Conservation (phyloP, 768 basidiomycete genomes). For the Boletus coccyginus region DNA sequence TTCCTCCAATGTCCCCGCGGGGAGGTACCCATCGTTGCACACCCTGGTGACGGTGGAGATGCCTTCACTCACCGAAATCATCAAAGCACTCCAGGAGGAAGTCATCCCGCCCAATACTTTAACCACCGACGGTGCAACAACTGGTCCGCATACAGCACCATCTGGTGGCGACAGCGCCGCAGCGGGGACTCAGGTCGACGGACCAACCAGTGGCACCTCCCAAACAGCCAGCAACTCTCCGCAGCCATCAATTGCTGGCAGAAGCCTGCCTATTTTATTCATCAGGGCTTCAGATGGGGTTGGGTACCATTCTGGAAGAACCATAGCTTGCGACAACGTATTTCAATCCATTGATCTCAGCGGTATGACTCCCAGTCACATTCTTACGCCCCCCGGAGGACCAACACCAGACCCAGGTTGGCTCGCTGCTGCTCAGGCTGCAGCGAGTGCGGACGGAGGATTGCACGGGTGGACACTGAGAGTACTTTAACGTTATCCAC, state of each 20-base stretch:
- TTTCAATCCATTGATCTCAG: slow-evolving; percentile 68
- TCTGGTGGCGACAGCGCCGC: slow-evolving; percentile 20
- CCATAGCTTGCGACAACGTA: slow-evolving; percentile 78
- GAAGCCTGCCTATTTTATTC: slow-evolving; percentile 75
- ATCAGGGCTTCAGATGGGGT: slow-evolving; percentile 82
- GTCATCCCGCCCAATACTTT: slow-evolving; percentile 42
- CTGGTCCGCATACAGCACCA: slow-evolving; percentile 35
- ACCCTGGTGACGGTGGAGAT: slow-evolving; percentile 85
- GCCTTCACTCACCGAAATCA: slow-evolving; percentile 71
- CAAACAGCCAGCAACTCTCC: slow-evolving; percentile 28
- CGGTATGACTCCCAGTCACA: slow-evolving; percentile 42
- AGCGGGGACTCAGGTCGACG: slow-evolving; percentile 30
- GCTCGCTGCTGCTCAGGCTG: slow-evolving; percentile 73
- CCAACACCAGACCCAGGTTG: slow-evolving; percentile 57
- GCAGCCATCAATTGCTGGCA: slow-evolving; percentile 57
- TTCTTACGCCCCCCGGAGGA: slow-evolving; percentile 43
- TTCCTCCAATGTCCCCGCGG: slow-evolving; percentile 27
- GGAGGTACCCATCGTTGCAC: slow-evolving; percentile 63
- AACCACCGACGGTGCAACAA: slow-evolving; percentile 35
- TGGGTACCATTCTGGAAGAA: slow-evolving; percentile 85
- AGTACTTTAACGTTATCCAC: slow-evolving; percentile 54
- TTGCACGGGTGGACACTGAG: slow-evolving; percentile 76
- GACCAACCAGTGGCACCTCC: slow-evolving; percentile 20
- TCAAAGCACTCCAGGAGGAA: slow-evolving; percentile 78
- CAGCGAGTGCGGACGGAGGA: slow-evolving; percentile 62